These are phyloP conservation scores for Citrus trifoliata DNA, from an alignment of 345 rosid genomes.

Conservation along the genomic window DNA sequence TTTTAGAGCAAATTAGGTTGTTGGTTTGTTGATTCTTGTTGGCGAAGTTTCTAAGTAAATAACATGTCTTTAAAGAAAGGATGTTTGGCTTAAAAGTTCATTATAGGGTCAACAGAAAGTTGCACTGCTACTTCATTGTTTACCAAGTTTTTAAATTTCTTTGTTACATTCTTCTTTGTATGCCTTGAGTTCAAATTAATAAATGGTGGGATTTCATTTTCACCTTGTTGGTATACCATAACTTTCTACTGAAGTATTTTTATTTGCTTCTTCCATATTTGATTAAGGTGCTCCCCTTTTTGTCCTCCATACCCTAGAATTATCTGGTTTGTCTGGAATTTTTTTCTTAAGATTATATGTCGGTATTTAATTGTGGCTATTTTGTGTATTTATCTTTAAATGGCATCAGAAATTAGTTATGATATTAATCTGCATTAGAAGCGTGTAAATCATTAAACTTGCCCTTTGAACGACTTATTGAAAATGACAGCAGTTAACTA, in stretches of 20 bases:
- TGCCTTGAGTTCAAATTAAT: slow-evolving; percentile 24
- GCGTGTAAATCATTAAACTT: background rate
- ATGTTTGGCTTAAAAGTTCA: background rate
- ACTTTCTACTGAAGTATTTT: slow-evolving; percentile 7
- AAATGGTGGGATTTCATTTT: slow-evolving; percentile 34
- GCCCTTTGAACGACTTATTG: background rate
- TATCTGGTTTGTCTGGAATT: background rate
- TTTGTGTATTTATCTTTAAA: background rate
- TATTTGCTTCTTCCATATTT: background rate
- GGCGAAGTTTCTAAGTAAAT: slow-evolving; percentile 9
- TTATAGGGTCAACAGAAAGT: background rate
- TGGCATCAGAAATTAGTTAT: background rate
- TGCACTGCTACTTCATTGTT: slow-evolving; percentile 16
- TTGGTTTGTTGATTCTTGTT: slow-evolving; percentile 17
- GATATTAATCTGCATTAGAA: background rate
- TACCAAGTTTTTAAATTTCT: slow-evolving; percentile 14
- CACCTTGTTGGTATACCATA: slow-evolving; percentile 19
- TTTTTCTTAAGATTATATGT: background rate
- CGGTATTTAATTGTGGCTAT: background rate
- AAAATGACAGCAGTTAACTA: background rate
- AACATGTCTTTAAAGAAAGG: background rate
- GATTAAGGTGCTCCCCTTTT: slow-evolving; percentile 1
- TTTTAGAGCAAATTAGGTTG: slow-evolving; percentile 19
- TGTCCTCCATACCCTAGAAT: background rate
- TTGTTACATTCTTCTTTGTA: slow-evolving; percentile 23